Base-by-base conservation (phyloP, 208 protist genomes). In the Leishmania braziliensis region DNA sequence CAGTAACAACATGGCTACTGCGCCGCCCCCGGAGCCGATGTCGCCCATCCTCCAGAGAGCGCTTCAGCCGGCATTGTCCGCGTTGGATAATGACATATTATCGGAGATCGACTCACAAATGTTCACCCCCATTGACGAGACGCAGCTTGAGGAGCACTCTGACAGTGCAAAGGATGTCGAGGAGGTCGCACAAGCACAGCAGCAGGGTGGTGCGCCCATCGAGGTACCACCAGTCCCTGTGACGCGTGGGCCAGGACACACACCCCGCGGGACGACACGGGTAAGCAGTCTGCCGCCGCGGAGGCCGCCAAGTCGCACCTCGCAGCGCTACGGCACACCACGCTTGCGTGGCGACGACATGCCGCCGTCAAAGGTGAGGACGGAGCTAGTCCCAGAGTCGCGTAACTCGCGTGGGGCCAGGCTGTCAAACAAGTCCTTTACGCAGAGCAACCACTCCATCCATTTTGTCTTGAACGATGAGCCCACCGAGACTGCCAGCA, bases 201-300 rank as follows among this genome's bases (percentile, higher is more conserved):
- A 60, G 54, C 74, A 20, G 33, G 68, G 43, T n/a, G 68, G 43
- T 53, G n/a, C 51, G 12, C 2, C 8, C 29, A 62, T 23, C 26
- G 75, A 75, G 9, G 84, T 83, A 46, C 91, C 89, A 71, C 79
- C 81, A 26, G 85, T 92, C 18, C 91, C 91, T 0, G 63, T 12
- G n/a, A 86, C 85, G 6, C 91, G 91, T 16, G 91, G 91, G n/a
- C 89, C 83, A 6, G 73, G 66, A 9, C 84, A 85, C 81, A 84
- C 83, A 9, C 85, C 77, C 8, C 82, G 80, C 46, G 83, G 79
- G n/a, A 71, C 68, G 1, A 79, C 78, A 16, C 86, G 75, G n/a
- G 63, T 79, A 84, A 72, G 53, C 69, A 60, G 56, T 54, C 29
- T 75, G 72, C 79, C 87, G 33, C 84, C 78, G 51, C 48, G 23